phyloP scores from a whole-genome alignment of 345 rosid species.

The Isatis tinctoria region DNA sequence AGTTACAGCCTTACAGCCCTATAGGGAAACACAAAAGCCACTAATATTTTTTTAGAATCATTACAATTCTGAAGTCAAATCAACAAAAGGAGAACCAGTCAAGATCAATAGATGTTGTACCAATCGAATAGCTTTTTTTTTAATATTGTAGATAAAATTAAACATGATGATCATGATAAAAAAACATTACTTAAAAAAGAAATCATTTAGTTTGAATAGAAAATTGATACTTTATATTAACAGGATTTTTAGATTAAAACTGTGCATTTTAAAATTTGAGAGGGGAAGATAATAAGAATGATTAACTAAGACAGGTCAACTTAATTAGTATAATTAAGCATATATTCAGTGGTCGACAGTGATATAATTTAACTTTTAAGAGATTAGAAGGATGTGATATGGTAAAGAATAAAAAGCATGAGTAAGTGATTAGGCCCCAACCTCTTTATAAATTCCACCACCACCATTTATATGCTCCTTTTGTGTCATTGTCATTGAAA shows the following conservation, averaged over 20 bases:
- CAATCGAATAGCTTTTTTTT: not conserved
- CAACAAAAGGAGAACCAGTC: not conserved
- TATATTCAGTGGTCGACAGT: conserved; percentile 34
- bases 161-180: conserved; percentile 1
- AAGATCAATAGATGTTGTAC: not conserved
- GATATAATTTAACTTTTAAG: conserved; percentile 25
- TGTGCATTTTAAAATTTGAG: not conserved
- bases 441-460: conserved; percentile 32
- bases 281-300: conserved; percentile 13
- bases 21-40: not conserved
- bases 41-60: not conserved
- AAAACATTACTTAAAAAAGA: not conserved
- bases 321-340: conserved; percentile 20
- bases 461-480: conserved; percentile 29
- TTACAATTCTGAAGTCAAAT: not conserved
- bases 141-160: not conserved
- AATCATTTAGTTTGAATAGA: not conserved
- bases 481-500: conserved; percentile 29
- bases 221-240: not conserved
- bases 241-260: not conserved
- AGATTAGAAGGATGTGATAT: conserved; percentile 30
- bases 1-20: too few species aligned
- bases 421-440: conserved; percentile 35
- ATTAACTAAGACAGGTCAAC: conserved; percentile 27
- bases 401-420: conserved; percentile 32